Evolutionary conservation across 192 early-diverging fungal genomes (phyloP).

Genomic region (Backusella psychrophila): DNA sequence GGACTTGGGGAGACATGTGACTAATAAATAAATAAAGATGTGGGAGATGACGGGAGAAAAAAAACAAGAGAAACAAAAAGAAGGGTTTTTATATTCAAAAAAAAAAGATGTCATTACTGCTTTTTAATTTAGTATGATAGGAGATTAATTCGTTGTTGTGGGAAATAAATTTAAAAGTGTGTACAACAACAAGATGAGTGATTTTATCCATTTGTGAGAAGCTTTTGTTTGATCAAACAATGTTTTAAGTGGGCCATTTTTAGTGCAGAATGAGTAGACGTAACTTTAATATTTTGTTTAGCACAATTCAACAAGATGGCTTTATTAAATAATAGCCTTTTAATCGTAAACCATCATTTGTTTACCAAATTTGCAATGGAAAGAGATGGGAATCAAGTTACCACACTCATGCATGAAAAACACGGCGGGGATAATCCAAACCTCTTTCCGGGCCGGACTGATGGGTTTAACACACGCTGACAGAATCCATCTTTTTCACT

Average conservation of each 20-base stretch:
- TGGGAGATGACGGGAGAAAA: not conserved
- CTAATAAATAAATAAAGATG: not conserved
- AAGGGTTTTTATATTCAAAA: not conserved
- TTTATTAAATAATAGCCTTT: no score
- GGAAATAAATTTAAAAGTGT: not conserved
- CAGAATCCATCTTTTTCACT: no score
- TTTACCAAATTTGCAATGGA: no score
- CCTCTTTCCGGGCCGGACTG: no score
- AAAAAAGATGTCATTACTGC: not conserved
- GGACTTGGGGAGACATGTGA: not conserved
- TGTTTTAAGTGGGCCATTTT: not conserved
- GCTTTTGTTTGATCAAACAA: not conserved
- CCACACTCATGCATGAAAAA: no score
- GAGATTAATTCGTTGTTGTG: not conserved
- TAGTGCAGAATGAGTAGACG: no score
- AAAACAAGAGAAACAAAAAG: not conserved
- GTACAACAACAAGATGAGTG: not conserved
- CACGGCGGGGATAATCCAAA: no score
- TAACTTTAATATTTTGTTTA: no score
- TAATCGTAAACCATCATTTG: no score
- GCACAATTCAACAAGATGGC: no score
- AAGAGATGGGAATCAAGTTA: no score
- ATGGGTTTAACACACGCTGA: no score
- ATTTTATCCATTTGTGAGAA: not conserved
- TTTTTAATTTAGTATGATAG: not conserved